Evolutionary conservation across 2,329 filamentous ascomycete genomes (phyloP).

Genomic region (Cercospora brassicicola): DNA sequence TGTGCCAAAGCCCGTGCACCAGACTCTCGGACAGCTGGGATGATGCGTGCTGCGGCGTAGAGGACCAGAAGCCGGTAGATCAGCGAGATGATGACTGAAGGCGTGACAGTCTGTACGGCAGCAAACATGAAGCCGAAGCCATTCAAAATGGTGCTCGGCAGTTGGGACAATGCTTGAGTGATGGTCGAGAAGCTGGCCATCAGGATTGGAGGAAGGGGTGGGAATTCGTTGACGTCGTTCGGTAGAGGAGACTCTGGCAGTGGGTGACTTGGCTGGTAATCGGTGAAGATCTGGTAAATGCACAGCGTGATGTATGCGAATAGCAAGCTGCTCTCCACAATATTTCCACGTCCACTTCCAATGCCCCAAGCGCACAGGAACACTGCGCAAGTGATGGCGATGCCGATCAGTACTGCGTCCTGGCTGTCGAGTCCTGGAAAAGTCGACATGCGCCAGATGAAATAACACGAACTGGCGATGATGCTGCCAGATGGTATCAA

Average conservation of each 20-base stretch:
- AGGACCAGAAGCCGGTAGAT: slow-evolving; percentile 92
- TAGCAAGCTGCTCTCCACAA: slow-evolving; percentile 88
- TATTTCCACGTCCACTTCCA: slow-evolving; percentile 87
- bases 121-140: slow-evolving; percentile 84
- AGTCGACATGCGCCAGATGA: slow-evolving; percentile 89
- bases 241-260: slow-evolving; percentile 57
- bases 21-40: slow-evolving; percentile 85
- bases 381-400: slow-evolving; percentile 86
- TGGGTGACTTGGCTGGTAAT: slow-evolving; percentile 76
- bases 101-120: slow-evolving; percentile 91
- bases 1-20: slow-evolving; percentile 80
- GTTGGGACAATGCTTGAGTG: slow-evolving; percentile 74
- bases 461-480: slow-evolving; percentile 91
- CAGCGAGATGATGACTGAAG: slow-evolving; percentile 91
- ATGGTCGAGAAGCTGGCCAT: slow-evolving; percentile 97
- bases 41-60: slow-evolving; percentile 92
- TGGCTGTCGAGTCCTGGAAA: slow-evolving; percentile 92
- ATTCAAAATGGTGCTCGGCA: slow-evolving; percentile 81
- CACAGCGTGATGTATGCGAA: slow-evolving; percentile 98
- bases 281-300: slow-evolving; percentile 98
- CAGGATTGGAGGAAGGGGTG: slow-evolving; percentile 93
- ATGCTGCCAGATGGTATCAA: slow-evolving; percentile 85
- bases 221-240: slow-evolving; percentile 67
- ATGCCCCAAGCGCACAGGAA: slow-evolving; percentile 94
- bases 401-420: slow-evolving; percentile 88